A percentile compares a stretch with the other conserved stretches of the same genome.
These are phyloP conservation scores for Sclerotinia spermophila DNA, from an alignment of 2,329 filamentous ascomycete species.

Conservation along the genomic window DNA sequence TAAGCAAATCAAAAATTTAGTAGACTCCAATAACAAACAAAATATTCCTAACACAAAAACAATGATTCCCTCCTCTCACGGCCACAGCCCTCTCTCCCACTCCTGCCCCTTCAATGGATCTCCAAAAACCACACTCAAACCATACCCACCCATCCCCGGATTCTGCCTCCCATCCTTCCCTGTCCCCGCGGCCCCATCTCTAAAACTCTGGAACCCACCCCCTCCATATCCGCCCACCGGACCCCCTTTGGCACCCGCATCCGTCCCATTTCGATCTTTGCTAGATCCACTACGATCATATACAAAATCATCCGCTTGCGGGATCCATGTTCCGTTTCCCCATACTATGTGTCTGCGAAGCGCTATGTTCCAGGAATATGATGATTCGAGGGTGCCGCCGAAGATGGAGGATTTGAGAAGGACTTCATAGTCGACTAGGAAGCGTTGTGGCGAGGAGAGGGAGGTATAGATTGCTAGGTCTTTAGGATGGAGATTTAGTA, in stretches of 20 bases:
- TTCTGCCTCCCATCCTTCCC: background rate
- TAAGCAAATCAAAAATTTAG: too few species aligned
- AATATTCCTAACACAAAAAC: too few species aligned
- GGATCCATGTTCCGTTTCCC: conserved; percentile 18
- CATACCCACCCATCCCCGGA: background rate
- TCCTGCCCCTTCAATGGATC: background rate
- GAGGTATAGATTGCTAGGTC: background rate
- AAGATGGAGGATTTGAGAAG: conserved; percentile 13
- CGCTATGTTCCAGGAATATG: conserved; percentile 10
- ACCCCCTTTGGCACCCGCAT: background rate
- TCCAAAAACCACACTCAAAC: conserved; percentile 18
- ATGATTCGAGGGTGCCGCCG: conserved; percentile 7
- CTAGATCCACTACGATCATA: background rate
- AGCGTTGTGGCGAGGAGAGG: conserved; percentile 2
- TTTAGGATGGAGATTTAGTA: background rate
- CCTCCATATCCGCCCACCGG: conserved; percentile 13
- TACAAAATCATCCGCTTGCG: background rate
- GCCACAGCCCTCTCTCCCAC: conserved; percentile 19
- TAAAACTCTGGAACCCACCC: conserved; percentile 18
- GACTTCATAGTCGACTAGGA: background rate
- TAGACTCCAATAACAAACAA: too few species aligned
- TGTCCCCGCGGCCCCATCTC: conserved; percentile 4
- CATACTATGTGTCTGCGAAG: conserved; percentile 10
- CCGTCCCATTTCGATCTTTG: background rate
- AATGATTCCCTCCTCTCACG: conserved; percentile 7